phyloP scores from a whole-genome alignment of 495 filamentous ascomycete genomes.

The Ramalina peruviana region DNA sequence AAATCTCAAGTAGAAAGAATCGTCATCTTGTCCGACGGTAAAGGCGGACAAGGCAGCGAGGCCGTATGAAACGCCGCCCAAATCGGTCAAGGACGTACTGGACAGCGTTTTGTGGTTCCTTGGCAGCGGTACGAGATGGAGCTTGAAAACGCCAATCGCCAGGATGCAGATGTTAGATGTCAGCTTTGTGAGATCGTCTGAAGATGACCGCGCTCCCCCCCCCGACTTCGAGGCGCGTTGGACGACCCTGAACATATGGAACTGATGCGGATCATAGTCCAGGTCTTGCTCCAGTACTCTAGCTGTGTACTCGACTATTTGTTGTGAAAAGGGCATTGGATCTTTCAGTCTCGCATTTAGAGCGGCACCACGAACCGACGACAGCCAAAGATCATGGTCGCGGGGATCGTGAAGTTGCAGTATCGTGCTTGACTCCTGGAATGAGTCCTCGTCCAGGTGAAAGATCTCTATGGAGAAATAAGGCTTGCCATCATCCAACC shows the following conservation, averaged over 20 bases:
- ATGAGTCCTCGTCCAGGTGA: conserved; percentile 57
- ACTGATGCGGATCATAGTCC: conserved; percentile 54
- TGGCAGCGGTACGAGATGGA: conserved; percentile 66
- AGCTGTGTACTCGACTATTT: conserved; percentile 49
- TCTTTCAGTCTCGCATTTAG: conserved; percentile 39
- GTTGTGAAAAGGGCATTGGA: conserved; percentile 41
- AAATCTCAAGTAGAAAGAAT: conserved; percentile 77
- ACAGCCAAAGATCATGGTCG: conserved; percentile 64
- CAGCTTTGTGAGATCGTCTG: conserved; percentile 65
- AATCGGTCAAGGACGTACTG: conserved; percentile 35
- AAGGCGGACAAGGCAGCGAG: conserved; percentile 60
- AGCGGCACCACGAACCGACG: conserved; percentile 48
- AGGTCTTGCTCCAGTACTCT: conserved; percentile 51
- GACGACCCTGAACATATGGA: conserved; percentile 74
- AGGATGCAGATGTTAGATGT: conserved; percentile 68
- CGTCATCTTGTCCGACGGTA: conserved; percentile 56
- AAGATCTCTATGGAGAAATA: conserved; percentile 70
- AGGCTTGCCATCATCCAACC: conserved; percentile 63
- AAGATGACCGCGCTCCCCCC: conserved; percentile 42
- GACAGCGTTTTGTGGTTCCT: conserved; percentile 43
- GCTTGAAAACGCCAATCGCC: conserved; percentile 67
- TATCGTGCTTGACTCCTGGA: conserved; percentile 44
- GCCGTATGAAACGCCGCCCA: conserved; percentile 46
- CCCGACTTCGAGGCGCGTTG: conserved; percentile 48
- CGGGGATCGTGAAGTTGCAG: conserved; percentile 60